These are phyloP conservation scores for Fusarium sambucinum DNA, from an alignment of 2,329 filamentous ascomycete genomes.

Conservation along the genomic window DNA sequence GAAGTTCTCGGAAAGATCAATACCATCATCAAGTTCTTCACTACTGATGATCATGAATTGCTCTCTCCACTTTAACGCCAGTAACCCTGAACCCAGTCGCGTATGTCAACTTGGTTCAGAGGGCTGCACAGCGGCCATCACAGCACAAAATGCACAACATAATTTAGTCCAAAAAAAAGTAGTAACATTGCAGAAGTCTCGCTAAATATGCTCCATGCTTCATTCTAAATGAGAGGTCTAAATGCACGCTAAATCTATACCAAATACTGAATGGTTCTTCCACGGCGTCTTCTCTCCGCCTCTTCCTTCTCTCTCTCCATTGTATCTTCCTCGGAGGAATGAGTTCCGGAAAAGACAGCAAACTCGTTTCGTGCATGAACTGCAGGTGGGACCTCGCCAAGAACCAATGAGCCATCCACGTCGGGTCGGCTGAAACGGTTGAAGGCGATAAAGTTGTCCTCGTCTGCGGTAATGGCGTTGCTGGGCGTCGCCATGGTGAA, in stretches of 20 bases:
- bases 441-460: slow-evolving; percentile 58
- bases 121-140: no score
- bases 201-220: background rate
- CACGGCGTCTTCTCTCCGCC: slow-evolving; percentile 15
- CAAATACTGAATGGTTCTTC: slow-evolving; percentile 23
- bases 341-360: slow-evolving; percentile 25
- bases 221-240: background rate
- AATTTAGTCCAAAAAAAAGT: background rate
- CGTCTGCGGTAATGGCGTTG: slow-evolving; percentile 56
- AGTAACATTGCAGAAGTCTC: background rate
- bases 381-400: slow-evolving; percentile 11
- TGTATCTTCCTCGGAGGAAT: slow-evolving; percentile 4
- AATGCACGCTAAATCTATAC: slow-evolving; percentile 12
- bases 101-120: background rate
- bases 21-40: background rate
- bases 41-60: accelerated
- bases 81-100: background rate
- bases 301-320: slow-evolving; percentile 12
- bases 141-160: background rate
- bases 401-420: background rate
- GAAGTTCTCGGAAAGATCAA: background rate
- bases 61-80: background rate
- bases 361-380: slow-evolving; percentile 18
- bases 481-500: slow-evolving; percentile 50
- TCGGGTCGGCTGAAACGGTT: slow-evolving; percentile 61